These are phyloP conservation scores for Yamadazyma ubonensis DNA, from an alignment of 805 yeast genomes.

Conservation along the genomic window DNA sequence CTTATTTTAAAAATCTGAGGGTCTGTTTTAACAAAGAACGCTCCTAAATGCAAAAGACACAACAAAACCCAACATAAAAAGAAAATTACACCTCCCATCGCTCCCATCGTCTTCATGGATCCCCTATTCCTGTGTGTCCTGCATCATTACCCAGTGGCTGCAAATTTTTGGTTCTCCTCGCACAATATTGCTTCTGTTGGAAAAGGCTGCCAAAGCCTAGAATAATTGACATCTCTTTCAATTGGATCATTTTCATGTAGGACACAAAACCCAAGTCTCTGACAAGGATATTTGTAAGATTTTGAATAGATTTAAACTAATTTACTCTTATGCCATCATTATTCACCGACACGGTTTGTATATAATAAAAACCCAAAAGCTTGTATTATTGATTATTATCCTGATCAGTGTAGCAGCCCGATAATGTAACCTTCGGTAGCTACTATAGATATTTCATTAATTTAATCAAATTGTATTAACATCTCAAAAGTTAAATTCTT, in stretches of 20 bases:
- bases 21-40: too few relatives aligned
- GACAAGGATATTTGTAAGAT: too few relatives aligned
- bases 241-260: too few relatives aligned
- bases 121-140: too few relatives aligned
- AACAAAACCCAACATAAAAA: too few relatives aligned
- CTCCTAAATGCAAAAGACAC: too few relatives aligned
- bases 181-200: background rate
- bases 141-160: background rate
- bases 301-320: background rate
- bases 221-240: too few relatives aligned
- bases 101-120: too few relatives aligned
- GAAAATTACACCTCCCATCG: too few relatives aligned
- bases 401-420: too few relatives aligned
- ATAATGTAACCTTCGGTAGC: background rate
- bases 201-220: background rate
- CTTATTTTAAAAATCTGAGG: too few relatives aligned
- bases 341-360: background rate
- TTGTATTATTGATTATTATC: background rate
- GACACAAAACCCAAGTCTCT: too few relatives aligned
- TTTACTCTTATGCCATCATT: background rate
- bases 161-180: background rate
- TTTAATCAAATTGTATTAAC: background rate
- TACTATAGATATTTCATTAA: background rate
- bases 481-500: background rate
- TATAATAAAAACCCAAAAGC: background rate